Evolutionary conservation across 768 basidiomycete species (phyloP), one percentile per base, ranked within the genome.

Genomic region (Amanita brunnescens): DNA sequence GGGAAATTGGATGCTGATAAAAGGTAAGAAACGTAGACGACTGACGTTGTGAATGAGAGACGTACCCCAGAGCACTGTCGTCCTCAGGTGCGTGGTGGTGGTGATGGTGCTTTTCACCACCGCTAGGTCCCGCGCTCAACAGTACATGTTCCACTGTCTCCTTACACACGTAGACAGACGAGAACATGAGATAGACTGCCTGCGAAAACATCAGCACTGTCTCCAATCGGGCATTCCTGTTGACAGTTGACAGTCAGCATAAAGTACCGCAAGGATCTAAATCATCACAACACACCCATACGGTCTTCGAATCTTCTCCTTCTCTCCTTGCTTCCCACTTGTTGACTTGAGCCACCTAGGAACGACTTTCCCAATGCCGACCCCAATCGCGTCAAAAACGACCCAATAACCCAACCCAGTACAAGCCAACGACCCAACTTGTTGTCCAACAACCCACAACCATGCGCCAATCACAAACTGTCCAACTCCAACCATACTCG

Each of bases 101-200:
- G 58, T 88, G 87, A 58, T 87, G 85, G 53, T 81, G 78, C 0
- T 66, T 62, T 13, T 61, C 56, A 20, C 80, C 87, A 46, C 62
- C 67, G 14, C 62, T 65, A 10, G 62, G 67, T 4, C 72, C 72
- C 2, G 79, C 77, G 42, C 83, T 82, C 38, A 97, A 73, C 13
- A 99, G 64, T 35, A 96, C 66, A 67, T 95, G 93, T 67, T 99
- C 95, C 3, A 98, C 75, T 0, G 93, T 88, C 74, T 99, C 96
- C 62, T 99, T 98, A 60, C 91, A 93, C 14, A 98, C 87, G 68
- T 98, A 99, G 2, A 97, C 86, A 0, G 91, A 83, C 0, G 92
- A 81, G 63, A 98, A 99, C 72, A 95, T 82, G 51, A 99, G 73
- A 66, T 96, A 98, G 10, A 99, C 88, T 7, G 83, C 81, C 60